A percentile compares a stretch with the other conserved stretches of the same genome.
These are phyloP conservation scores for Magnolia changhungtana DNA, from an alignment of 164 flowering plant species.

Conservation along the genomic window DNA sequence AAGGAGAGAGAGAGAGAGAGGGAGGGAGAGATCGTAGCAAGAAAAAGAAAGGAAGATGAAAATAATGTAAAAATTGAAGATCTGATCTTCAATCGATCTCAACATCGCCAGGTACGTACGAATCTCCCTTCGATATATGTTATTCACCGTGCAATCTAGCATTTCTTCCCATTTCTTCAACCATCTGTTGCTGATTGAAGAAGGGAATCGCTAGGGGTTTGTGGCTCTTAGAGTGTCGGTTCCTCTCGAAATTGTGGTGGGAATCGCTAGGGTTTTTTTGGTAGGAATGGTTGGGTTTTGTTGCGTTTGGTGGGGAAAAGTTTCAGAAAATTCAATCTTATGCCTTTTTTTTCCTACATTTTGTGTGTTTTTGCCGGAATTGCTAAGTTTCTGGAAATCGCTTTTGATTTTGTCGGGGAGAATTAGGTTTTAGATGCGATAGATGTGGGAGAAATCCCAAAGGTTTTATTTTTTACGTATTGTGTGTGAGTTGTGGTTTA, in stretches of 20 bases:
- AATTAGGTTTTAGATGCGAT: neutral
- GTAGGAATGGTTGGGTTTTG: neutral
- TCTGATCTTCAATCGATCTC: constrained; percentile 3
- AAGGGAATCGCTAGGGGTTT: neutral
- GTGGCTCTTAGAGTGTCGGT: neutral
- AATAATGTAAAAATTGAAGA: neutral
- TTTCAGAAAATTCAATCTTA: neutral
- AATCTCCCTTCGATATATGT: neutral
- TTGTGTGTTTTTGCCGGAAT: neutral
- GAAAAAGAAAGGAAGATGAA: neutral
- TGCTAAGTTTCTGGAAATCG: neutral
- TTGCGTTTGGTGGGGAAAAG: neutral
- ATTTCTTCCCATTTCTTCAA: neutral
- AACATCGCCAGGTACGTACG: neutral
- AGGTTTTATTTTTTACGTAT: neutral
- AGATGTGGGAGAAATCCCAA: neutral
- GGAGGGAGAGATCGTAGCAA: neutral
- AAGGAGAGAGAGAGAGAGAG: too few relatives aligned
- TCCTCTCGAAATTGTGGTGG: neutral
- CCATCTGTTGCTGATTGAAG: neutral
- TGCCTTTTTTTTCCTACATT: neutral
- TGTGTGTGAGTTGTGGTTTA: neutral
- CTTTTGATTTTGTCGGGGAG: neutral
- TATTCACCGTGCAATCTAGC: neutral
- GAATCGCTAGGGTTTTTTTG: neutral